Evolutionary conservation across 805 yeast genomes (phyloP).

Genomic region (Lachancea meyersii): DNA sequence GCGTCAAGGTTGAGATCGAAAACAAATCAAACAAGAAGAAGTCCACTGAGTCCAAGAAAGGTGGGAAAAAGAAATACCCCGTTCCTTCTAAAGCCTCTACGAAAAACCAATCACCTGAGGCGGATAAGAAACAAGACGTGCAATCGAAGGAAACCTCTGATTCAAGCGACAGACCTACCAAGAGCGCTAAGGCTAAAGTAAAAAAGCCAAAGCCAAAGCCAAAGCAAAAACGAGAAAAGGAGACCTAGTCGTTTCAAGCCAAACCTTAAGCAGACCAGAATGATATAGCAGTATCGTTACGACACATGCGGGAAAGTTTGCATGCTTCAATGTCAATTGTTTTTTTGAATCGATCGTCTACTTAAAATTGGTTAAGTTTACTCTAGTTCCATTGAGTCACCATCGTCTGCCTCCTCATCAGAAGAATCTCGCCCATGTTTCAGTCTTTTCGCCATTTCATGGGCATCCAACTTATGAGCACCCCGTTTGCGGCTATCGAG

Average conservation of each 20-base stretch:
- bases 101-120: neutral
- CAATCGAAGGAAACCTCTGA: neutral
- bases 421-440: constrained; percentile 11
- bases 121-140: neutral
- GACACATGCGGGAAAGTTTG: no score
- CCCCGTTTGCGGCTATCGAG: constrained; percentile 1
- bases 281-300: no score
- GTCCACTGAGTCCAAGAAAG: neutral
- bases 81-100: neutral
- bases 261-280: no score
- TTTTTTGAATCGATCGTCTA: no score
- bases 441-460: constrained; percentile 9
- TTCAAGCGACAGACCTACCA: neutral
- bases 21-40: neutral
- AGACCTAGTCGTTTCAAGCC: neutral
- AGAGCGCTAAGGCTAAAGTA: neutral
- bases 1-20: neutral
- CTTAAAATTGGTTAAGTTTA: no score
- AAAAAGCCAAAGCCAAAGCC: neutral
- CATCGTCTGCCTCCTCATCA: constrained; percentile 14
- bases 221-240: neutral
- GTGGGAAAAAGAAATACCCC: neutral
- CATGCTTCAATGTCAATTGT: no score
- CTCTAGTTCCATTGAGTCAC: constrained; percentile 22
- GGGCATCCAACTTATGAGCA: constrained; percentile 7